These are phyloP conservation scores for Salix brachista DNA, from an alignment of 345 rosid species.

Conservation along the genomic window DNA sequence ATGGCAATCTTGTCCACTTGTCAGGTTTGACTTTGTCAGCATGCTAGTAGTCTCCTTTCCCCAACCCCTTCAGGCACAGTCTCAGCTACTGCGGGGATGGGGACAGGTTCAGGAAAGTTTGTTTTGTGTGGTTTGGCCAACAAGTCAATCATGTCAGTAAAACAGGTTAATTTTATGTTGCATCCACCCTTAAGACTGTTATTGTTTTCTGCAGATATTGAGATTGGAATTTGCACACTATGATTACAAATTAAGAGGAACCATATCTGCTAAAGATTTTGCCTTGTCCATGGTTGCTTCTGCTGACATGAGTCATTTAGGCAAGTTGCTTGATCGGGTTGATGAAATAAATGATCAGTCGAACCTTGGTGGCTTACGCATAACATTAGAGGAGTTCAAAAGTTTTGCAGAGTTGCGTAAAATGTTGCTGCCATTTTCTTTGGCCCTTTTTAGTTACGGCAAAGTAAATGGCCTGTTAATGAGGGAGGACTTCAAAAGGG, in stretches of 20 bases:
- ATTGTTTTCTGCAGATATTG: conserved; percentile 44
- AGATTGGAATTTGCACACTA: conserved; percentile 88
- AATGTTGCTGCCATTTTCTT: conserved; percentile 67
- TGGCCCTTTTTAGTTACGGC: conserved; percentile 86
- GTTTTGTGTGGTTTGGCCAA: neutral
- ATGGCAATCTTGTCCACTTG: neutral
- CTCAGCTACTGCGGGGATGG: conserved; percentile 1
- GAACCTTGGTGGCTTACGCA: conserved; percentile 48
- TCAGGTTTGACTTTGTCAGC: neutral
- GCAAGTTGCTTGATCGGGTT: conserved; percentile 64
- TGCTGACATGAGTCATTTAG: conserved; percentile 72
- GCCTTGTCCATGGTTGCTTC: conserved; percentile 94
- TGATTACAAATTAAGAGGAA: conserved; percentile 63
- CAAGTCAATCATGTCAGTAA: neutral
- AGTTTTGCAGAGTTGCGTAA: conserved; percentile 75
- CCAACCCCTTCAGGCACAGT: neutral
- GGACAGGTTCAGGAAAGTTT: conserved; percentile 3
- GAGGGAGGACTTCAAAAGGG: conserved; percentile 75
- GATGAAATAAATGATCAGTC: conserved; percentile 46
- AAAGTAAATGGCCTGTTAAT: conserved; percentile 72
- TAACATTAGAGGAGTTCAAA: conserved; percentile 69
- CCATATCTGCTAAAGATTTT: conserved; percentile 84
- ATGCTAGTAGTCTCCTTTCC: conserved; percentile 4
- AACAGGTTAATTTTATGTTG: neutral
- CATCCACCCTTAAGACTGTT: neutral